phyloP scores from a whole-genome alignment of 306 rosid genomes.

The Canavalia ensiformis region DNA sequence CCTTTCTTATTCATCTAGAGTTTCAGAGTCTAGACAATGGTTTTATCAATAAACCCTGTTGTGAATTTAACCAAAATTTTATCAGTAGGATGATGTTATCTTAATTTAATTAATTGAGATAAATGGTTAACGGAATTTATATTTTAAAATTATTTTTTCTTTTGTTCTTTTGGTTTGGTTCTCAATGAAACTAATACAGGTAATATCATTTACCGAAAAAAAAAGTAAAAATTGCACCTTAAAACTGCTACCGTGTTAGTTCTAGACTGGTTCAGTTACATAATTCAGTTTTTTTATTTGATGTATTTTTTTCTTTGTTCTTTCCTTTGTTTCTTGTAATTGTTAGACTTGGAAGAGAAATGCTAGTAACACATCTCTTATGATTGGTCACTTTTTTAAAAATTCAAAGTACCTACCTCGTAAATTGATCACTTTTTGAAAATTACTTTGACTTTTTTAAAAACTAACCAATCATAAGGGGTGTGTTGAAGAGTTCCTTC shows the following conservation, averaged over 20 bases:
- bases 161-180: not conserved
- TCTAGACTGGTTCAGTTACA: not conserved
- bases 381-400: too few species aligned
- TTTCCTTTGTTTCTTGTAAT: not conserved
- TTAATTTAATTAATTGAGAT: constrained; percentile 25
- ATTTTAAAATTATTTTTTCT: not conserved
- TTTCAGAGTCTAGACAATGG: not conserved
- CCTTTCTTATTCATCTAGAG: constrained; percentile 10
- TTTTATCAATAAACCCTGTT: not conserved
- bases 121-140: not conserved
- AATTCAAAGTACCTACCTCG: too few species aligned
- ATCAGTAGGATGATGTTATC: not conserved
- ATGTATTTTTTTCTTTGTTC: not conserved
- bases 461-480: too few species aligned
- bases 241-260: not conserved
- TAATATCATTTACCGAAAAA: constrained; percentile 2
- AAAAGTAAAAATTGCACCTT: not conserved
- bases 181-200: constrained; percentile 23
- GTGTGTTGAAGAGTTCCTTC: too few species aligned
- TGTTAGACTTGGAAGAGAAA: too few species aligned
- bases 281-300: not conserved
- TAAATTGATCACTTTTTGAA: too few species aligned
- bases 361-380: too few species aligned
- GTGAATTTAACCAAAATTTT: constrained; percentile 21
- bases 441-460: too few species aligned